Evolutionary conservation across 2,329 filamentous ascomycete species (phyloP).

Genomic region (Blumeriella jaapii): DNA sequence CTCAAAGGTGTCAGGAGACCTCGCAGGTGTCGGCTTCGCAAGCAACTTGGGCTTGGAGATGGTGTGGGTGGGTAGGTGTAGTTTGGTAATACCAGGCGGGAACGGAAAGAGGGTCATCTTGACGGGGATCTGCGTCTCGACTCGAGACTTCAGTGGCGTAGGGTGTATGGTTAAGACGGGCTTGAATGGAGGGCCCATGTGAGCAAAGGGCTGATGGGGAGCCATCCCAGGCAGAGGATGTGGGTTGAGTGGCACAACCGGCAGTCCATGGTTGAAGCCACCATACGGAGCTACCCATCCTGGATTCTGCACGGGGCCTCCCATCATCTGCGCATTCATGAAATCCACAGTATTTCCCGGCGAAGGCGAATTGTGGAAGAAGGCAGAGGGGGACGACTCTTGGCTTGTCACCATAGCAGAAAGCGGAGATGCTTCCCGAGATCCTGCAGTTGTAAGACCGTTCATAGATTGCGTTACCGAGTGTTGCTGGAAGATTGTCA

Average conservation of each 20-base stretch:
- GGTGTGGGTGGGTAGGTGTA: constrained; percentile 80
- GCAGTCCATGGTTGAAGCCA: constrained; percentile 13
- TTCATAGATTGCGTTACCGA: constrained; percentile 40
- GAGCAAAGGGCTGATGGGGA: constrained; percentile 17
- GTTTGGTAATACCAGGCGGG: constrained; percentile 62
- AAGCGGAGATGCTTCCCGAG: constrained; percentile 43
- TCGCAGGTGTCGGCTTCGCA: constrained; percentile 56
- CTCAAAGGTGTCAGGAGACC: constrained; percentile 64
- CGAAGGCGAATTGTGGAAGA: constrained; percentile 38
- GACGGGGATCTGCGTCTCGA: constrained; percentile 93
- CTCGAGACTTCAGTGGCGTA: constrained; percentile 71
- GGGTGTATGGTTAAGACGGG: constrained; percentile 48
- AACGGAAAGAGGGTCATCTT: constrained; percentile 67
- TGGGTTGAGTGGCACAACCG: constrained; percentile 8
- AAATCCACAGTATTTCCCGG: constrained; percentile 33
- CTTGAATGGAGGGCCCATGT: constrained; percentile 21
- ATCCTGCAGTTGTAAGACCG: constrained; percentile 35
- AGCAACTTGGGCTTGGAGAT: constrained; percentile 92
- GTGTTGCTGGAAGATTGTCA: constrained; percentile 35
- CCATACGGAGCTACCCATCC: constrained; percentile 29
- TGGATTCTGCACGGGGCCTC: constrained; percentile 14
- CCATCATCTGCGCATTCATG: constrained; percentile 26
- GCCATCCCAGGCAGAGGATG: constrained; percentile 15
- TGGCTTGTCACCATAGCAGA: constrained; percentile 41
- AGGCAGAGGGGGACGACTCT: constrained; percentile 38